These are phyloP conservation scores for Nicotiana sylvestris DNA, from an alignment of 257 asterid species.

Conservation along the genomic window DNA sequence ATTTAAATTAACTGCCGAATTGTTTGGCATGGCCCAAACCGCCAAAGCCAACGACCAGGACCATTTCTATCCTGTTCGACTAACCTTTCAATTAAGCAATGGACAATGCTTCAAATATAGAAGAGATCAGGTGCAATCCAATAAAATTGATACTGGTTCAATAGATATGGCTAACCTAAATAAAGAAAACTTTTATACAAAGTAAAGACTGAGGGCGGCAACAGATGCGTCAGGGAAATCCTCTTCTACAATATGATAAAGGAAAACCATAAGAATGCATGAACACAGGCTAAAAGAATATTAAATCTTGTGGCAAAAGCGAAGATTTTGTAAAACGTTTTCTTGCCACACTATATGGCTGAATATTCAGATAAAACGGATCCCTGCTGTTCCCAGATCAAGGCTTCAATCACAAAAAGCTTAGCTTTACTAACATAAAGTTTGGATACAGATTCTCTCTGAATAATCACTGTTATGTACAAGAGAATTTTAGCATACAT, in stretches of 20 bases:
- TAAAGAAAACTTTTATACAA: background rate
- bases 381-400: background rate
- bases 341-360: background rate
- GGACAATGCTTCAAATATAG: background rate
- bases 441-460: background rate
- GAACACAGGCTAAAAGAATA: background rate
- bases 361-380: background rate
- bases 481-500: background rate
- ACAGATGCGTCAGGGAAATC: background rate
- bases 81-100: background rate
- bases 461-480: background rate
- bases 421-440: background rate
- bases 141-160: background rate
- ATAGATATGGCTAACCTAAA: background rate
- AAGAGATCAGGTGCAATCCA: background rate
- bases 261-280: background rate
- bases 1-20: no score
- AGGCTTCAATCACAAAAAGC: background rate
- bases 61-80: no score
- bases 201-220: background rate
- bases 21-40: no score
- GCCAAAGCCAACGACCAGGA: no score
- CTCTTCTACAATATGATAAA: no score
- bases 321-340: background rate
- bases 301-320: background rate